Evolutionary conservation across 2,329 filamentous ascomycete genomes (phyloP).

Genomic region (Gaeumannomyces tritici): DNA sequence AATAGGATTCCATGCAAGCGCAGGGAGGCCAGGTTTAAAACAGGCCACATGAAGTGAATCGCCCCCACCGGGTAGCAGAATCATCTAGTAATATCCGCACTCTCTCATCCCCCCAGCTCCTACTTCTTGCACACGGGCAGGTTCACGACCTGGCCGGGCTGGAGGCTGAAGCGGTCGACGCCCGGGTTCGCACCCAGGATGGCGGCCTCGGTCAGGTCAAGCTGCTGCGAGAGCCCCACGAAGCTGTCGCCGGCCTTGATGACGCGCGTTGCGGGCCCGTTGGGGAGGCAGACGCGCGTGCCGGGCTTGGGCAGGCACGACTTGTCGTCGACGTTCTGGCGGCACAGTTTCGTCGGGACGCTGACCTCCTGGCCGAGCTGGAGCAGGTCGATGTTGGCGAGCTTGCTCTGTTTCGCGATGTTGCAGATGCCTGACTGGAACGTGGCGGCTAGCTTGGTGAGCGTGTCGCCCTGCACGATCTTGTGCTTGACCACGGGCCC

Average conservation of each 20-base stretch:
- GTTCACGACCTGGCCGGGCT: background rate
- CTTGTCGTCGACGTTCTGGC: slow-evolving; percentile 1
- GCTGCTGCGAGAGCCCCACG: background rate
- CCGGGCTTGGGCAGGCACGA: background rate
- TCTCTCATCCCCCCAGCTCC: background rate
- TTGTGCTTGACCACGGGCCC: background rate
- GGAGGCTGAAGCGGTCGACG: background rate
- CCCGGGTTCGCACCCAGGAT: background rate
- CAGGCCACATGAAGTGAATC: background rate
- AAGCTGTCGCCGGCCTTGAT: slow-evolving; percentile 2
- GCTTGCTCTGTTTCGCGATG: background rate
- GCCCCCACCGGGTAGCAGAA: background rate
- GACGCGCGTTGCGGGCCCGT: background rate
- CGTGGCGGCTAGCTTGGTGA: slow-evolving; percentile 1
- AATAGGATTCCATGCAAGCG: too few species aligned
- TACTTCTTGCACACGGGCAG: background rate
- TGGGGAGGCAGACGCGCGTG: background rate
- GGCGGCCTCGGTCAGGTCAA: background rate
- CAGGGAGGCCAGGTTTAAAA: background rate
- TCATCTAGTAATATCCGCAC: background rate
- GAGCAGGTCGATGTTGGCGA: background rate
- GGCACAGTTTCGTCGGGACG: background rate
- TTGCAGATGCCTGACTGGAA: slow-evolving; percentile 4
- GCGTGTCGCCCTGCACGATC: slow-evolving; percentile 3
- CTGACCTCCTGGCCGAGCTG: background rate